phyloP scores from a whole-genome alignment of 306 rosid species.

The Mucuna pruriens region DNA sequence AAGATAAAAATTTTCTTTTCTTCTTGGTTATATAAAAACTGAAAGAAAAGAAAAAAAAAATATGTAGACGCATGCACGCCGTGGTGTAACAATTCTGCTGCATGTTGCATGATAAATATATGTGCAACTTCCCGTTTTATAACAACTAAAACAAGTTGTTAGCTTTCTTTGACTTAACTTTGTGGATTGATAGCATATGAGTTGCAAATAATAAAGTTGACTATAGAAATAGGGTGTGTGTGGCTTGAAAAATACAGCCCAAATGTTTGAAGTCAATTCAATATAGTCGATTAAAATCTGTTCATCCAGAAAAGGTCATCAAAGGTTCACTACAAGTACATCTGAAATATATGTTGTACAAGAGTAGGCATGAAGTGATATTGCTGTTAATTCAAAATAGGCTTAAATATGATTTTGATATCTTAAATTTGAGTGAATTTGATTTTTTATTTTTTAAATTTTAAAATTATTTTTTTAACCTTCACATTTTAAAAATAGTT shows the following conservation, averaged over 20 bases:
- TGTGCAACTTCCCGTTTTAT: not conserved
- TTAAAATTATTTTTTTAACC: no score
- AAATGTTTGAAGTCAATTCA: conserved; percentile 36
- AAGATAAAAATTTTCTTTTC: no score
- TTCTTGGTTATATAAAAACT: no score
- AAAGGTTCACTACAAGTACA: not conserved
- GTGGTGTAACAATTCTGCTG: not conserved
- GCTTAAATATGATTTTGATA: no score
- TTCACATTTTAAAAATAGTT: no score
- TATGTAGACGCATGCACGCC: not conserved
- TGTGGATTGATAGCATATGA: conserved; percentile 7
- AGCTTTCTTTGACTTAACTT: conserved; percentile 24
- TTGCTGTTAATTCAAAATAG: not conserved
- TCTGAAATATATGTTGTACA: not conserved
- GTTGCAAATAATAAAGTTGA: not conserved
- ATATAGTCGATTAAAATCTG: not conserved
- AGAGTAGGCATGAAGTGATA: not conserved
- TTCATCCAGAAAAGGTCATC: conserved; percentile 1
- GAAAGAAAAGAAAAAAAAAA: no score
- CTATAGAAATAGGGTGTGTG: not conserved
- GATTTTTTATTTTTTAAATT: no score
- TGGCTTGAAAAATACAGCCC: conserved; percentile 6
- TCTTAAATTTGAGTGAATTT: no score
- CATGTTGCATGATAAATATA: conserved; percentile 18
- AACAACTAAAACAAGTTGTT: not conserved